Evolutionary conservation across 2,329 filamentous ascomycete genomes (phyloP), one percentile per base, ranked within the genome.

Genomic region (Corynespora cassiicola): DNA sequence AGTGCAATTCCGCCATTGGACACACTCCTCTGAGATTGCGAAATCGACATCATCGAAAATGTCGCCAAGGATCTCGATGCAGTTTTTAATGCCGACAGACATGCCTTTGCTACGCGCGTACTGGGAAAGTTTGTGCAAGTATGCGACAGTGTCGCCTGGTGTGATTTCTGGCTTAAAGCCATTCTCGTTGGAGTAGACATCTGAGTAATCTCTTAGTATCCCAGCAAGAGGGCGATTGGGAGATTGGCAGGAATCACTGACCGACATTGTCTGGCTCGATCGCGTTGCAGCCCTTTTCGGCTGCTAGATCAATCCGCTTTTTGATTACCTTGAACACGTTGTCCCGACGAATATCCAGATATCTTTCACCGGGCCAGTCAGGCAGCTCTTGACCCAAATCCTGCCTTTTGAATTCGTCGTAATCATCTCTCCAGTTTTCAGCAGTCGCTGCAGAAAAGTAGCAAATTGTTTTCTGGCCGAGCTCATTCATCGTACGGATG

Each of bases 181-280:
- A 36, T 53, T 46, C 12, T 51, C 51, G 39, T 54, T 54, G 22
- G 51, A 54, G 31, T 54, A 56, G 21, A 56, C 50, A 20, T 56
- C 52, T 56, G 21, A 18, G 9, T 45, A 24, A 31, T 17, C n/a
- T 19, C 9, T 31, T 11, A 32, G 16, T 22, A 9, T 25, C 17
- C 8, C 9, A 36, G 33, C 7, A 12, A 12, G 7, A 12, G 23
- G 14, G n/a, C 14, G 25, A 15, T 20, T 21, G n/a, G 15, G 7
- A 25, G 14, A 25, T n/a, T 21, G 17, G 20, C 6, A 15, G 2
- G 19, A 11, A 14, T 27, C 11, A 30, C 9, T n/a, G 7, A 59
- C 44, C 56, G 27, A 60, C 49, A 38, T 63, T 63, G 34, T 63
- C 68, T 1, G 67, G 67, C 41, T 71, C 68, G 19, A 70, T 58